Evolutionary conservation across 1,284 basidiomycete species (phyloP).

Genomic region (Coniferiporia weirii): DNA sequence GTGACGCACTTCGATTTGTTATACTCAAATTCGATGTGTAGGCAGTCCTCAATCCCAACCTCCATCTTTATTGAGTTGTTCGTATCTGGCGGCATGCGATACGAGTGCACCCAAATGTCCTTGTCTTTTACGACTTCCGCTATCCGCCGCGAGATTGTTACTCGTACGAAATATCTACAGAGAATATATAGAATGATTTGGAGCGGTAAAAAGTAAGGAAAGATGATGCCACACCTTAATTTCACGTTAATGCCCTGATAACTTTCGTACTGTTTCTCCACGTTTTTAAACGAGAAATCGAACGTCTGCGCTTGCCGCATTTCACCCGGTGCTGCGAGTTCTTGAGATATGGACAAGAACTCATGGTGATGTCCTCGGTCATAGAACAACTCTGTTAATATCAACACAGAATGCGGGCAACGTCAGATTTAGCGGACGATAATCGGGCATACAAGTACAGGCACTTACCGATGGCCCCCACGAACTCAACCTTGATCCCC

Average conservation of each 20-base stretch:
- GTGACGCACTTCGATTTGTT: constrained; percentile 91
- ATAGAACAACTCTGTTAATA: constrained; percentile 81
- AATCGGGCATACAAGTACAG: neutral
- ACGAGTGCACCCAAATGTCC: constrained; percentile 97
- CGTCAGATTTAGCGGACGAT: neutral
- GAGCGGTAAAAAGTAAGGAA: neutral
- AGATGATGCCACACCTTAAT: constrained; percentile 53
- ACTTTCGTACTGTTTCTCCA: constrained; percentile 98
- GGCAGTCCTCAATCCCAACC: constrained; percentile 97
- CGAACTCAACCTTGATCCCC: constrained; percentile 96
- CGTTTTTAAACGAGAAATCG: constrained; percentile 97
- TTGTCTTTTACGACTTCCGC: constrained; percentile 91
- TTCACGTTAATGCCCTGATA: constrained; percentile 99
- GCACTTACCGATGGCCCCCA: constrained; percentile 86
- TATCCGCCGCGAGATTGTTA: constrained; percentile 85
- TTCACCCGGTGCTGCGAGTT: constrained; percentile 91
- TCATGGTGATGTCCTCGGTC: constrained; percentile 98
- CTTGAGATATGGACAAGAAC: constrained; percentile 92
- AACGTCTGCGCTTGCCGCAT: constrained; percentile 93
- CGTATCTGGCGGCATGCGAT: constrained; percentile 95
- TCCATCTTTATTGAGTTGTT: constrained; percentile 99
- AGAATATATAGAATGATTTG: constrained; percentile 3
- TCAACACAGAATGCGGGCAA: neutral
- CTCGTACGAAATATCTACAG: constrained; percentile 86
- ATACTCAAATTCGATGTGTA: constrained; percentile 99